Base-by-base conservation (phyloP, 441 rosid species). In the Mallotus repandus region DNA sequence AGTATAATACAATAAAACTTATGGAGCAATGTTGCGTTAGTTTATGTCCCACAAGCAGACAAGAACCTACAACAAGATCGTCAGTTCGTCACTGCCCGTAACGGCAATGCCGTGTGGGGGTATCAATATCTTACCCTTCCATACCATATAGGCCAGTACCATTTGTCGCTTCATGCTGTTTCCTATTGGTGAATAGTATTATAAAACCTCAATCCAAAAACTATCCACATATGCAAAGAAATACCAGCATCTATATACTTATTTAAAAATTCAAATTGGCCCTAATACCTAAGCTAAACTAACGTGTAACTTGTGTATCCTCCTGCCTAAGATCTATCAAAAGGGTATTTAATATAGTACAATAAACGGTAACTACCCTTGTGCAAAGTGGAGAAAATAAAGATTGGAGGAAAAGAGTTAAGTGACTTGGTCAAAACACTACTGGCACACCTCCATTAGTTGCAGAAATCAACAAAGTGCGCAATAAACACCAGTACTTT, bases 391-490 rank as follows among this genome's bases (percentile, higher is more conserved):
- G 59, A 46, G 48, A 35, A 68, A 25, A 25, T 21, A 12, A 16
- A 67, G 16, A 57, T 25, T 8, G 7, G 1, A 16, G 22, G 22
- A 62, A 46, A 16, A 21, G 46, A 67, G 43, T 19, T 5, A 9
- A 52, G 58, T 22, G 66, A 53, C 58, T 3, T 48, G 35, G 84
- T 79, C 81, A 84, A 81, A 73, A 60, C 16, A 64, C 12, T 12
- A 25, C 9, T 48, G 0, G 56, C 25, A 48, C 1, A 71, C 66
- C 59, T 50, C 32, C 75, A 60, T 75, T 70, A 76, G 67, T 78
- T 76, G 64, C 74, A 57, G 79, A 66, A 60, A 76, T 70, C 82
- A 74, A 76, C 46, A 55, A 65, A 56, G 72, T 29, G 29, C 14
- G 22, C 16, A 64, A 14, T 9, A 43, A 45, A 55, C 14, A 46